These are phyloP conservation scores for Quercus dentata DNA, from an alignment of 306 rosid species.

Conservation along the genomic window DNA sequence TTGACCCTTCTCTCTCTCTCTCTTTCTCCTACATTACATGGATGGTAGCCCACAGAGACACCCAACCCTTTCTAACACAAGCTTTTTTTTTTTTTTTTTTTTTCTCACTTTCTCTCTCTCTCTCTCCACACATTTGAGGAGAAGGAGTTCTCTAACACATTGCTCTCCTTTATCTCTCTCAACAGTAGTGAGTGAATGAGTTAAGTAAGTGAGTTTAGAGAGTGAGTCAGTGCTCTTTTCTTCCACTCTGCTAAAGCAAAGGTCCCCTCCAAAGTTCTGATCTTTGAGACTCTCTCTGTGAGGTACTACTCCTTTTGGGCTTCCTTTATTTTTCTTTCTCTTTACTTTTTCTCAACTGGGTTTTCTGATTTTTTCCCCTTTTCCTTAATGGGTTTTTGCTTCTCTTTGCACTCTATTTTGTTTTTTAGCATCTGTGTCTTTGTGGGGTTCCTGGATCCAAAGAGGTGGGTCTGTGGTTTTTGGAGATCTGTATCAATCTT, in stretches of 20 bases:
- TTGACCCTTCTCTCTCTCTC: conserved; percentile 21
- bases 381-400: conserved; percentile 36
- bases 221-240: conserved; percentile 14
- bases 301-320: conserved; percentile 34
- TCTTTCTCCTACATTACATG: not conserved
- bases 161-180: conserved; percentile 26
- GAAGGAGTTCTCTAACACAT: conserved; percentile 14
- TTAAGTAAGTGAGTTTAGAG: no score
- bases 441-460: conserved; percentile 36
- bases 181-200: conserved; percentile 15
- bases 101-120: not conserved
- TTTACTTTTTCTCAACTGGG: conserved; percentile 30
- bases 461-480: conserved; percentile 25
- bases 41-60: conserved; percentile 32
- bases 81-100: not conserved
- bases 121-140: conserved; percentile 38
- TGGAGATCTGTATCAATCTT: conserved; percentile 37
- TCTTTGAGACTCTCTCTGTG: conserved; percentile 33
- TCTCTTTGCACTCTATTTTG: conserved; percentile 22
- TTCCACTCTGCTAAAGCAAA: conserved; percentile 32
- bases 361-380: conserved; percentile 10
- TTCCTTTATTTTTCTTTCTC: conserved; percentile 22
- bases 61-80: conserved; percentile 25
- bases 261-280: conserved; percentile 29
- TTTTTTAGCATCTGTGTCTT: conserved; percentile 35